Base-by-base conservation (phyloP, 306 rosid genomes). In the Prunus mongolica region DNA sequence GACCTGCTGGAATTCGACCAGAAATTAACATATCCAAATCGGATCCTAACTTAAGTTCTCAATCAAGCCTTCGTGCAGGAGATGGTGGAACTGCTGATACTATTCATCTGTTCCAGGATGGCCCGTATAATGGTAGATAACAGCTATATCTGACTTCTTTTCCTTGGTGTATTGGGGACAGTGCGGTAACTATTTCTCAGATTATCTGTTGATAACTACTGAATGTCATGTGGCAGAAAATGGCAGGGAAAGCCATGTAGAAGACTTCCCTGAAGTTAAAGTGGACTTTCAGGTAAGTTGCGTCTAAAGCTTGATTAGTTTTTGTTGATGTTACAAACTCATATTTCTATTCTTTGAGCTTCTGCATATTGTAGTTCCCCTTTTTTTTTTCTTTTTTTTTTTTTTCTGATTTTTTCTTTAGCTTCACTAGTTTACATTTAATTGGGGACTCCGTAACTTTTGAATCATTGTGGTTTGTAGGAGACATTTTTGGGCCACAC, bases 401-500 rank as follows among this genome's bases (percentile, higher is more conserved):
- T 75, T 77, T 1, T 20, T 11, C 38, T 24, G 27, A 27, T 13
- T 34, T 60, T 38, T 73, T 60, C 32, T 32, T 76, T 75, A 63
- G 44, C 38, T 61, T 67, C 62, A 8, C 73, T 38, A 62, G 75
- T 50, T 70, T 76, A 69, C 54, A 19, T 75, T 86, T 73, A 57
- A 63, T 81, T 51, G 80, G 70, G 78, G 65, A 73, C 65, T 75
- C 56, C 67, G 5, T 86, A 81, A 91, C 77, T 66, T 69, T 82
- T 61, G 20, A 63, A 77, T 79, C 47, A 74, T 67, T 45, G 4
- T 89, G 82, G 71, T 86, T 82, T 85, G 50, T 72, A 94, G 98
- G 98, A 94, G 90, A 89, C 97, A 76, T 94, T 94, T 83, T 82
- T 94, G 90, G 98, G 98, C 74, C 98, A 94, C 83, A 92, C 96